Percentiles rank a stretch among this genome's conserved stretches.
Conservation (phyloP, 2,329 filamentous ascomycete species). For the Aspergillus pseudoviridinutans region DNA sequence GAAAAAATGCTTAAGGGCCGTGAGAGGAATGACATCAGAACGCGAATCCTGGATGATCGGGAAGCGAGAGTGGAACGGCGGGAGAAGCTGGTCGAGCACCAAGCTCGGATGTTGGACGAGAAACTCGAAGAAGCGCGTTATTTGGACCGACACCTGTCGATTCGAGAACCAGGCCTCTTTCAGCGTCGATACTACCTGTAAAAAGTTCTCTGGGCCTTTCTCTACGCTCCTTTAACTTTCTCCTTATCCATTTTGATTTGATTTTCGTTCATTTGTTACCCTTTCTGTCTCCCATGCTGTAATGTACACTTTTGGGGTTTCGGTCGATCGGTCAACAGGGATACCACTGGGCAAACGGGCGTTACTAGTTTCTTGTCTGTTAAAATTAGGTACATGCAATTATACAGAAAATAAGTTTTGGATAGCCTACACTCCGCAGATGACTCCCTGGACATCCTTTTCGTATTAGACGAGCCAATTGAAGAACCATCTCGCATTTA, state of each 20-base stretch:
- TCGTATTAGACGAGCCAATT: background rate
- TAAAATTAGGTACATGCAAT: background rate
- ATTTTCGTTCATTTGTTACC: background rate
- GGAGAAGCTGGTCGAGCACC: conserved; percentile 19
- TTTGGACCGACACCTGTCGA: conserved; percentile 11
- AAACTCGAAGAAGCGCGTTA: conserved; percentile 9
- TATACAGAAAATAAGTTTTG: background rate
- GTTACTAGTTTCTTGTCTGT: background rate
- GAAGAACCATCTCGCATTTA: background rate
- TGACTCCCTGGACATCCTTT: background rate
- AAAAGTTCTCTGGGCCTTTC: background rate
- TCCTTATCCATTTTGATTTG: conserved; percentile 2
- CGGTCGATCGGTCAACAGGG: conserved; percentile 3
- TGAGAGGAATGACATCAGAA: conserved; percentile 22
- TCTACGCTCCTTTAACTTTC: conserved; percentile 1
- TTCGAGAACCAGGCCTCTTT: conserved; percentile 14
- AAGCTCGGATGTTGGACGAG: conserved; percentile 19
- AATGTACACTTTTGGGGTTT: conserved; percentile 1
- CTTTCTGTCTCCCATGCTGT: background rate
- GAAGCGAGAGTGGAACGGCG: conserved; percentile 23
- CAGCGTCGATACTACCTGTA: conserved; percentile 12
- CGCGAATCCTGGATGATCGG: conserved; percentile 25
- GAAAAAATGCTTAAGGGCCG: conserved; percentile 10
- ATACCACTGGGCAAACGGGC: background rate
- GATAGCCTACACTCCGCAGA: background rate